phyloP scores from a whole-genome alignment of 257 asterid genomes.

The Verbascum thapsus region DNA sequence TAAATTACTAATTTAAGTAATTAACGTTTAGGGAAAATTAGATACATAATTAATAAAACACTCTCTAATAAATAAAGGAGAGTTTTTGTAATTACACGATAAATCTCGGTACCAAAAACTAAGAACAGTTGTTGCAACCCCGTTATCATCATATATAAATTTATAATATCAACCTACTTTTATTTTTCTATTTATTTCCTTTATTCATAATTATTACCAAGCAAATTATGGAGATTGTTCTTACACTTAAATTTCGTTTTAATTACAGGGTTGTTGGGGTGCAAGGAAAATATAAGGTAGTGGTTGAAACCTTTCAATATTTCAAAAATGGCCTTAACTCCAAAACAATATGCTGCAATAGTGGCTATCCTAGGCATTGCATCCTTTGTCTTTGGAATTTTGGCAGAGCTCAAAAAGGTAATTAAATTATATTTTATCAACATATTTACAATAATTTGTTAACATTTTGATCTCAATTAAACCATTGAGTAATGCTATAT shows the following conservation, averaged over 20 bases:
- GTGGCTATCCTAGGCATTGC: conserved; percentile 33
- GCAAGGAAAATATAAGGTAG: neutral
- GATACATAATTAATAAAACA: no score
- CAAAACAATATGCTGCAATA: conserved; percentile 16
- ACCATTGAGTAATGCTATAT: no score
- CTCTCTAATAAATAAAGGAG: no score
- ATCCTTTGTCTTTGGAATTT: conserved; percentile 34
- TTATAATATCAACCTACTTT: no score
- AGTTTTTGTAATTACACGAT: no score
- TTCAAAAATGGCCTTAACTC: conserved; percentile 30
- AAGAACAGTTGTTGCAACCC: no score
- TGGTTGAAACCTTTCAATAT: conserved; percentile 16
- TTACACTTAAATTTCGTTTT: no score
- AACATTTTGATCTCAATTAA: neutral
- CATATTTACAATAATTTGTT: neutral
- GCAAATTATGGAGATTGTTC: neutral
- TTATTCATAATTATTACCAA: neutral
- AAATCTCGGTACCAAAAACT: no score
- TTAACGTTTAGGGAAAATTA: no score
- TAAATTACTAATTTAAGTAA: no score
- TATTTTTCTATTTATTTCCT: neutral
- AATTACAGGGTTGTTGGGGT: conserved; percentile 17
- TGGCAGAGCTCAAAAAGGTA: conserved; percentile 36
- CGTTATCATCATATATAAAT: no score
- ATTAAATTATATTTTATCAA: neutral